Evolutionary conservation across 1,284 basidiomycete species (phyloP).

Genomic region (Chalciporus sp.): DNA sequence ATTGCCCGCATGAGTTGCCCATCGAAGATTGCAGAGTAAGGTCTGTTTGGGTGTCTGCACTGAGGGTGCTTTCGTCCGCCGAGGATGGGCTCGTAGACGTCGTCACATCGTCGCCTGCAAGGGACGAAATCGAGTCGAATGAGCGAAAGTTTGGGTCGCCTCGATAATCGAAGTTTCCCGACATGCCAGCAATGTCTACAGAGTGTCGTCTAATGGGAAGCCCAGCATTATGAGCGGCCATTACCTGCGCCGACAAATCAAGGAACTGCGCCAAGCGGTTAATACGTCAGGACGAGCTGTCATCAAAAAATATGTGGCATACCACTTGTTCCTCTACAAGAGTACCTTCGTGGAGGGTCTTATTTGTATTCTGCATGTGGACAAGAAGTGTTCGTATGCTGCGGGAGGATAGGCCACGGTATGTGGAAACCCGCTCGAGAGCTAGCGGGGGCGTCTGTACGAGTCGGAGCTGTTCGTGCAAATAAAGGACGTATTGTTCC

Average conservation of each 20-base stretch:
- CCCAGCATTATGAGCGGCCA: slow-evolving; percentile 24
- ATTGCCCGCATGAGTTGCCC: slow-evolving; percentile 1
- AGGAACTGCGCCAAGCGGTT: slow-evolving; percentile 23
- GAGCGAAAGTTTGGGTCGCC: slow-evolving; percentile 6
- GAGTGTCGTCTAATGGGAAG: slow-evolving; percentile 35
- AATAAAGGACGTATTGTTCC: slow-evolving; percentile 66
- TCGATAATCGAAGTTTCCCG: slow-evolving; percentile 13
- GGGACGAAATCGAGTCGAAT: slow-evolving; percentile 20
- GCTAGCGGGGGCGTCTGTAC: slow-evolving; percentile 49
- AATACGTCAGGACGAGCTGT: neutral
- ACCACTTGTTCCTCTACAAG: slow-evolving; percentile 58
- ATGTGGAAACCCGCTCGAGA: slow-evolving; percentile 55
- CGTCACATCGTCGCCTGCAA: slow-evolving; percentile 21
- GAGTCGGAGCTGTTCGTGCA: slow-evolving; percentile 60
- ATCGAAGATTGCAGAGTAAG: slow-evolving; percentile 11
- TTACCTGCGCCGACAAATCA: slow-evolving; percentile 33
- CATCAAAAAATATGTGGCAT: slow-evolving; percentile 11
- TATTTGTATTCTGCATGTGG: slow-evolving; percentile 60
- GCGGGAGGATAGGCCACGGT: slow-evolving; percentile 59
- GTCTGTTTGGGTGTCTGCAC: slow-evolving; percentile 23
- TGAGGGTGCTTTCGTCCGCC: slow-evolving; percentile 17
- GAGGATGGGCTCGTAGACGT: slow-evolving; percentile 29
- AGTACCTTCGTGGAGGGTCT: slow-evolving; percentile 49
- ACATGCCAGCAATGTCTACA: slow-evolving; percentile 24
- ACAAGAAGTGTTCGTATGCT: slow-evolving; percentile 62